A percentile compares a stretch with the other conserved stretches of the same genome.
Conservation (phyloP, 805 yeast species). For the Candida adriatica region DNA sequence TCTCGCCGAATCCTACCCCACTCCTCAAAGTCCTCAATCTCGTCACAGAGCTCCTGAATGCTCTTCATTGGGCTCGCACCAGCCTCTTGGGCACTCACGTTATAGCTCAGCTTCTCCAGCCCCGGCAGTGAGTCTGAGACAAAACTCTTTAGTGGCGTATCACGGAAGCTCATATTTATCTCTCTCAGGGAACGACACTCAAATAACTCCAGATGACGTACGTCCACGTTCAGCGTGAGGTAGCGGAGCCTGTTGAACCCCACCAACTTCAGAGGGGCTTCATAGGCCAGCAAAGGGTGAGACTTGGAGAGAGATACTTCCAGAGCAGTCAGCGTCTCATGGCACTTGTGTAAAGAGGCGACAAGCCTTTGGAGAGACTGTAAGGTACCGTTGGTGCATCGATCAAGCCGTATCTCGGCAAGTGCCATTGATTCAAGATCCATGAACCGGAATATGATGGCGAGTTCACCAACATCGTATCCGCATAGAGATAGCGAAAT, state of each 20-base stretch:
- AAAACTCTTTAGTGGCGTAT: conserved; percentile 2
- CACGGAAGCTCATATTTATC: conserved; percentile 2
- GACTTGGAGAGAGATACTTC: conserved; percentile 1
- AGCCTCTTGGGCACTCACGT: background rate
- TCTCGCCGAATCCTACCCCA: background rate
- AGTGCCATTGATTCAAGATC: conserved; percentile 1
- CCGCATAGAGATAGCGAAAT: conserved; percentile 1
- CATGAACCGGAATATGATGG: conserved; percentile 1
- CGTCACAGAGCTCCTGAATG: conserved; percentile 8
- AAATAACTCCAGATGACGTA: conserved; percentile 1
- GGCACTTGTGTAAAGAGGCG: conserved; percentile 1
- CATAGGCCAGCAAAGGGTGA: conserved; percentile 1
- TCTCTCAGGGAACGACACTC: conserved; percentile 2
- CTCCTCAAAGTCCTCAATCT: conserved; percentile 6
- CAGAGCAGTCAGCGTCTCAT: conserved; percentile 1
- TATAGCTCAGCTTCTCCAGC: conserved; percentile 4
- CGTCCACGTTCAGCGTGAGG: conserved; percentile 3
- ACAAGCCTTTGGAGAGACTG: background rate
- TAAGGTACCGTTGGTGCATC: conserved; percentile 1
- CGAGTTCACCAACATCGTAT: conserved; percentile 1
- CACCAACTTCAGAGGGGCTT: conserved; percentile 2
- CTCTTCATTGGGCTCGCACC: background rate
- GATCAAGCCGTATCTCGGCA: conserved; percentile 2
- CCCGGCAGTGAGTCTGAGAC: conserved; percentile 2
- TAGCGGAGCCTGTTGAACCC: conserved; percentile 1